These are phyloP conservation scores for Chrysochromulina tobinii DNA, from an alignment of 78 protist genomes.

Conservation along the genomic window DNA sequence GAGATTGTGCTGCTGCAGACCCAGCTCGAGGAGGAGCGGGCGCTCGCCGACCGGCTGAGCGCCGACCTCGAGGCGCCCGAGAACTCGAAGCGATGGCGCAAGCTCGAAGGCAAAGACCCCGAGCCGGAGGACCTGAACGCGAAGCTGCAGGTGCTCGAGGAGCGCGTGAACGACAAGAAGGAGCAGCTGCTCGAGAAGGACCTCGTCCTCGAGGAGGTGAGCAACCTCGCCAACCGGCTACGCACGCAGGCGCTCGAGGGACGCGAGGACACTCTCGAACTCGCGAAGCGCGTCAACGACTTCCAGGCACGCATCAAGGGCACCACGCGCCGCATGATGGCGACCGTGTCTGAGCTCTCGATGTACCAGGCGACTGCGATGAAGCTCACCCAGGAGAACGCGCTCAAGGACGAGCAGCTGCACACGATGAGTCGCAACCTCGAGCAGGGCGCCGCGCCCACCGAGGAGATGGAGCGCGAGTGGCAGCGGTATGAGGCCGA, in stretches of 20 bases:
- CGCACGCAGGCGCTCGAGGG: slow-evolving; percentile 51
- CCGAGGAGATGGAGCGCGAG: slow-evolving; percentile 49
- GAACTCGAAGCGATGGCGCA: slow-evolving; percentile 28
- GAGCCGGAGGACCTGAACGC: slow-evolving; percentile 42
- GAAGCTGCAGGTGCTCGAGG: slow-evolving; percentile 59
- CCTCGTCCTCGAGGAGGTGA: slow-evolving; percentile 72
- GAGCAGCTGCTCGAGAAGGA: slow-evolving; percentile 79
- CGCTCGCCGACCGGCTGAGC: slow-evolving; percentile 18
- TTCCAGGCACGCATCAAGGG: slow-evolving; percentile 49
- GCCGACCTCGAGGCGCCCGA: slow-evolving; percentile 38
- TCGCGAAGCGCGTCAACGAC: slow-evolving; percentile 62
- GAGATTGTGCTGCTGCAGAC: background rate
- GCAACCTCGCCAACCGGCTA: slow-evolving; percentile 36
- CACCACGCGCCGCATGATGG: slow-evolving; percentile 67
- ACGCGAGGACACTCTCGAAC: slow-evolving; percentile 55
- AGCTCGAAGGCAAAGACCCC: slow-evolving; percentile 40
- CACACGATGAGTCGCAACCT: background rate
- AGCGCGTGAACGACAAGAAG: slow-evolving; percentile 57
- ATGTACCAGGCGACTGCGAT: slow-evolving; percentile 68
- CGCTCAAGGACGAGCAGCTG: background rate
- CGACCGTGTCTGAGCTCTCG: slow-evolving; percentile 76
- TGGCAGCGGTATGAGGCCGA: slow-evolving; percentile 19
- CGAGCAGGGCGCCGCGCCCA: slow-evolving; percentile 54
- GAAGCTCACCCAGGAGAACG: slow-evolving; percentile 53
- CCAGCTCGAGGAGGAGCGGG: slow-evolving; percentile 33